Base-by-base conservation (phyloP, 2,329 filamentous ascomycete species). In the Venturia carpophila region DNA sequence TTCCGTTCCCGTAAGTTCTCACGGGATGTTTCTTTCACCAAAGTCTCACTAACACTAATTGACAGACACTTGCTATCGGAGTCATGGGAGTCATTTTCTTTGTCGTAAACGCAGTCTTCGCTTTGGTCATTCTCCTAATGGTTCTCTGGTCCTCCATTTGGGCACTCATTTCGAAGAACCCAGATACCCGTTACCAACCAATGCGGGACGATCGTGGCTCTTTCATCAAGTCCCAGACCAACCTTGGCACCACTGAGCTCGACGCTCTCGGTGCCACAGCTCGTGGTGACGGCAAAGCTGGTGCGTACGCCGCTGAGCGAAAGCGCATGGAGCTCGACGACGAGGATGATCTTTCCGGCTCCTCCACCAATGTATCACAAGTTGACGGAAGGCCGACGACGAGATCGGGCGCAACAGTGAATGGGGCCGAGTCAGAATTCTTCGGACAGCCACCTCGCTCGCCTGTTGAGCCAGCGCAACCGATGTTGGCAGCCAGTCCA, bases 131-230 rank as follows among this genome's bases (percentile, higher is more conserved):
- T 24, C 63, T 66, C 15, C 63, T 97, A 72, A 87, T 97, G 79
- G 86, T 97, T 63, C 82, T 93, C 63, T 83, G 91, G 70, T 87
- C 88, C 10, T 91, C 90, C 3, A 79, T 82, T 76, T 91, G 93
- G 69, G 89, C 91, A 2, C 65, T 97, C 72, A 85, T 92, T 75
- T 90, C 91, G 68, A 95, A 95, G 83, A 95, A 97, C 78, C 93
- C 93, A 27, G 93, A 97, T 74, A 91, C 89, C 52, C 88, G 92
- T 67, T 97, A 97, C 78, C 91, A 96, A 77, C 92, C 91, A 71
- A 97, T 97, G 92, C 89, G 89, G 65, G 93, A 97, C 72, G 93
- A 97, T 76, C 89, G 93, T 71, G 91, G 91, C 63, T 97, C 92
- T 13, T 97, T 97, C 79, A 96, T 97, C 87, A 97, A 97, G 81